Evolutionary conservation across 345 rosid species (phyloP), one percentile per base, ranked within the genome.

Genomic region (Populus deltoides): DNA sequence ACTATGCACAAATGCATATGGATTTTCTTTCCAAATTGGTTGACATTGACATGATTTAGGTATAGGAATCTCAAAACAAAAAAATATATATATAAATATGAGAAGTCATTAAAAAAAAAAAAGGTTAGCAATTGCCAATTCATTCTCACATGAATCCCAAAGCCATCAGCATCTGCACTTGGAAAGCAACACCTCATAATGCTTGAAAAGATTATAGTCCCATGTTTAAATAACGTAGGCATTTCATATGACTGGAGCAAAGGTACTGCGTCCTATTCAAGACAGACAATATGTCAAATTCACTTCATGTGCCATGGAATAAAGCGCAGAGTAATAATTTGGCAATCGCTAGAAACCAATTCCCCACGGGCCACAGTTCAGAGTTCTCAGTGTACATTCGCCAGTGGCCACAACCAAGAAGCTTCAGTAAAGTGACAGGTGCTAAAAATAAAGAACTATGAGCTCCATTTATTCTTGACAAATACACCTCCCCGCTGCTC

Each of bases 321-420:
- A 24, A n/a, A 1, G 15, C 62, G 24, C 65, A 59, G 65, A n/a
- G 15, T 4, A 24, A 10, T 25, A 59, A 9, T 27, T 1, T n/a
- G 29, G 65, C 29, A 9, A 59, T 59, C 15, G 1, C 65, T 59
- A 24, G 65, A 59, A 24, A 59, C 24, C 65, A 59, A 59, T 29
- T 59, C 65, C 25, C 16, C 29, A 9, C 11, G 1, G 65, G 65
- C 65, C 7, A 59, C 29, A 8, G 2, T 59, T 24, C 29, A 35
- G 43, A 35, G 16, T 2, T 18, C 22, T 72, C 20, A 33, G 25
- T 24, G 8, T 25, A 2, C 6, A 45, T 16, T 3, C 9, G 51
- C 67, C 67, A 36, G 24, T 22, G 67, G 43, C 38, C 71, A 33
- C 65, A n/a, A 51, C 29, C 65, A 66, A 11, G 77, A 74, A 74